These are phyloP conservation scores for Suillus subaureus DNA, from an alignment of 768 basidiomycete genomes.

Conservation along the genomic window DNA sequence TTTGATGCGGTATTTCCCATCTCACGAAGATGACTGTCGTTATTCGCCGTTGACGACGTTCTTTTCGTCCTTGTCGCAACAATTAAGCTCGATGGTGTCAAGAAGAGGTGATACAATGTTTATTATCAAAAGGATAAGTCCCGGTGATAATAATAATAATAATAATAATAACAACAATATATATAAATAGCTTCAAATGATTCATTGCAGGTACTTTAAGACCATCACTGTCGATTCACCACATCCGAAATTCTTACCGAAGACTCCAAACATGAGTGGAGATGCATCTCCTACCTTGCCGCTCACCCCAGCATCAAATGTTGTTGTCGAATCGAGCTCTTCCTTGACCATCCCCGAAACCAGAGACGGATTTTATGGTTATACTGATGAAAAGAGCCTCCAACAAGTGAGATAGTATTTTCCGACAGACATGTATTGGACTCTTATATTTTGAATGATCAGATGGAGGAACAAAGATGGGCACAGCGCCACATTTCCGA, in stretches of 20 bases:
- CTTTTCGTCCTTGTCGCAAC: constrained; percentile 22
- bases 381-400: constrained; percentile 75
- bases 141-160: constrained; percentile 6
- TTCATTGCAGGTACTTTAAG: neutral
- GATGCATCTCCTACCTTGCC: constrained; percentile 3
- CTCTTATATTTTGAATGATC: constrained; percentile 10
- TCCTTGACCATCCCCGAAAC: constrained; percentile 47
- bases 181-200: constrained; percentile 7
- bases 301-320: constrained; percentile 3
- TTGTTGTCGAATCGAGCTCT: constrained; percentile 21
- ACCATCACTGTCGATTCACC: neutral
- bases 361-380: constrained; percentile 78
- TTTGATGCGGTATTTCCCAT: constrained; percentile 38
- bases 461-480: constrained; percentile 79
- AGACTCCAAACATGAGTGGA: constrained; percentile 3
- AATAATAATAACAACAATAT: neutral
- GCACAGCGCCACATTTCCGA: constrained; percentile 69
- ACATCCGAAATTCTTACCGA: neutral
- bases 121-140: constrained; percentile 2
- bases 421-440: constrained; percentile 3
- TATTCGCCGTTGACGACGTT: constrained; percentile 17
- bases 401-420: constrained; percentile 58
- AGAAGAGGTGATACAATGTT: constrained; percentile 28
- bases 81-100: constrained; percentile 33
- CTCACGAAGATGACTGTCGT: constrained; percentile 24